Evolutionary conservation across 2,329 filamentous ascomycete genomes (phyloP), one percentile per base, ranked within the genome.

Genomic region (Colletotrichum eleusines): DNA sequence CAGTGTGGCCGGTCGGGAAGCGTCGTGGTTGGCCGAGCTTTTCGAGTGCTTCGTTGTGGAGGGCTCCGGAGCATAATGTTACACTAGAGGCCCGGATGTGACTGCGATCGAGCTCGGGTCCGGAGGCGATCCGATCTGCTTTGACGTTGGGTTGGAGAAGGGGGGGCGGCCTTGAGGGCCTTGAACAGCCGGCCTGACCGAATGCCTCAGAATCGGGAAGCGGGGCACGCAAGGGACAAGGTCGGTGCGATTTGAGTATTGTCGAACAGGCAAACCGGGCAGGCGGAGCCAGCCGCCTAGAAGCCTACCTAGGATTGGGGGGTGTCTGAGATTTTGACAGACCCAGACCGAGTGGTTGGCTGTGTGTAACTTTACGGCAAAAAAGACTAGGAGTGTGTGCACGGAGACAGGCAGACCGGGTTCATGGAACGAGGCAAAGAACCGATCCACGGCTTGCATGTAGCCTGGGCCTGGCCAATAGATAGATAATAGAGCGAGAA

Each of bases 51-150:
- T 48, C 46, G 33, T 53, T 31, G 51, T 46, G 35, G 58, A 69
- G 59, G 69, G 59, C 53, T 40, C 58, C 59, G 40, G 26, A 31
- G 69, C 69, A 71, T 71, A 50, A 71, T 28, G 20, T 59, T 69
- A 46, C 69, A 59, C 64, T 68, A 69, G 31, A 63, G 59, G 51
- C 38, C 46, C 53, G 53, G 59, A 40, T 54, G 53, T 69, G 59
- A 31, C 60, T 51, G 63, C 63, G 57, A 44, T 65, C 42, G 66
- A 70, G 66, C 66, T 72, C 61, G 57, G 66, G 33, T 63, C 69
- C 69, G 59, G 53, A 68, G 65, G 58, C 67, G 69, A 59, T 60
- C 69, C 69, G 69, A n/a, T n/a, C n/a, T n/a, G n/a, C n/a, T 51
- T 46, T 69, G 35, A 35, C 35, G 68, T 62, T 58, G 57, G 57